Conservation (phyloP, 768 basidiomycete genomes). For the Boletales sp. region DNA sequence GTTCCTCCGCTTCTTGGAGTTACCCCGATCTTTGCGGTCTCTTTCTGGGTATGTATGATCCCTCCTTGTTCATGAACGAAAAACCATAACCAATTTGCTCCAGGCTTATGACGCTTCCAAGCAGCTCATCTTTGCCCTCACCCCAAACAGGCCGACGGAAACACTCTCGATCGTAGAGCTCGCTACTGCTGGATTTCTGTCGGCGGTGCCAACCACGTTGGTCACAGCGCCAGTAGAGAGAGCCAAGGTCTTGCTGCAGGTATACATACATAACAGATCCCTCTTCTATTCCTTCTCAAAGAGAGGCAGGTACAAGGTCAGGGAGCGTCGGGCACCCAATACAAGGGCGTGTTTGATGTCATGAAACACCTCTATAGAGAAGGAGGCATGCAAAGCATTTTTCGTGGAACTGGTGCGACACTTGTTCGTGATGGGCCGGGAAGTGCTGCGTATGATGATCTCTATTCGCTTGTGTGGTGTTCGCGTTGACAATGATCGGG, state of each 20-base stretch:
- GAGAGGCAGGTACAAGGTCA: slow-evolving; percentile 81
- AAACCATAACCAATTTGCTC: slow-evolving; percentile 2
- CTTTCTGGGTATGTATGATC: slow-evolving; percentile 76
- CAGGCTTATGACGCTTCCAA: slow-evolving; percentile 95
- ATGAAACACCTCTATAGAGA: slow-evolving; percentile 88
- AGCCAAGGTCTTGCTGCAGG: slow-evolving; percentile 94
- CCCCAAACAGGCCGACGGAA: slow-evolving; percentile 70
- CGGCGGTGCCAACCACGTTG: slow-evolving; percentile 87
- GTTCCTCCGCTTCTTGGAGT: slow-evolving; percentile 92
- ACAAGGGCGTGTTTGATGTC: slow-evolving; percentile 91
- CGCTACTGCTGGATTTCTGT: slow-evolving; percentile 90
- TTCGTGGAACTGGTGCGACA: slow-evolving; percentile 91
- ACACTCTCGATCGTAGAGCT: slow-evolving; percentile 73
- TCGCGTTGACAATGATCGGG: slow-evolving; percentile 3
- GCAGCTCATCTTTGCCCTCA: slow-evolving; percentile 69
- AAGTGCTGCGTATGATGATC: slow-evolving; percentile 77
- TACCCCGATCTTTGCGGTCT: slow-evolving; percentile 96
- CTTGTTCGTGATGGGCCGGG: slow-evolving; percentile 94
- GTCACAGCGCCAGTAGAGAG: slow-evolving; percentile 96
- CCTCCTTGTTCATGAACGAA: neutral
- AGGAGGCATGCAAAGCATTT: slow-evolving; percentile 89
- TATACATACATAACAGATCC: slow-evolving; percentile 25
- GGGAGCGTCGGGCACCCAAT: slow-evolving; percentile 63
- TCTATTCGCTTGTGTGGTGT: neutral
- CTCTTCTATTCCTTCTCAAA: slow-evolving; percentile 2